Evolutionary conservation across 768 basidiomycete genomes (phyloP).

Genomic region (Trametes gibbosa): DNA sequence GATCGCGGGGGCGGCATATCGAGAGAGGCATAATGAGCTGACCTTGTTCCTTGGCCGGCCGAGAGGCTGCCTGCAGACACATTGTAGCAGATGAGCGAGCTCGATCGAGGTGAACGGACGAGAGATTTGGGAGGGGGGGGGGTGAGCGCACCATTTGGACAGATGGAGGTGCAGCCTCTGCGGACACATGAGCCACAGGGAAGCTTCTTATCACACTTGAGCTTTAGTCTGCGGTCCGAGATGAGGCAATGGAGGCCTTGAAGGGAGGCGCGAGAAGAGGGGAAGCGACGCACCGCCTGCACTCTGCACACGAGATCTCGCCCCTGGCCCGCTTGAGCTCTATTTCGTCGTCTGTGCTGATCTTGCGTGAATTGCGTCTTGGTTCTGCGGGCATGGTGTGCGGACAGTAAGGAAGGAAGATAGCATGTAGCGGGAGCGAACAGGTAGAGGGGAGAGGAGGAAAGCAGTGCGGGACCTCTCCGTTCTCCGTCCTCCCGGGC

Average conservation of each 20-base stretch:
- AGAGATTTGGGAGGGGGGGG: constrained; percentile 32
- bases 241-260: neutral
- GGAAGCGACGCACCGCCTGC: constrained; percentile 55
- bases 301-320: constrained; percentile 79
- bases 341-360: constrained; percentile 43
- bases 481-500: neutral
- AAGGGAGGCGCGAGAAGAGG: constrained; percentile 40
- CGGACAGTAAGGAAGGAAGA: neutral
- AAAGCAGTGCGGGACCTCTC: neutral
- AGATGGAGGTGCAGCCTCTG: constrained; percentile 62
- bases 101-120: constrained; percentile 11
- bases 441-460: neutral
- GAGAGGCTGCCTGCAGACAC: constrained; percentile 56
- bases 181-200: constrained; percentile 72
- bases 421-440: neutral
- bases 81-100: neutral
- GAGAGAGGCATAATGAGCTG: neutral
- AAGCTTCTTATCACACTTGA: constrained; percentile 81
- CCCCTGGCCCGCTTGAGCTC: constrained; percentile 72
- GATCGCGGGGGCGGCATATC: neutral
- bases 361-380: constrained; percentile 23
- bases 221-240: constrained; percentile 53
- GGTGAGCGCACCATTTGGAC: constrained; percentile 46
- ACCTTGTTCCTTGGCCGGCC: constrained; percentile 79
- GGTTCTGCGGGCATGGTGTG: constrained; percentile 27